phyloP scores from a whole-genome alignment of 768 basidiomycete species.

The Pleurotus tuoliensis region DNA sequence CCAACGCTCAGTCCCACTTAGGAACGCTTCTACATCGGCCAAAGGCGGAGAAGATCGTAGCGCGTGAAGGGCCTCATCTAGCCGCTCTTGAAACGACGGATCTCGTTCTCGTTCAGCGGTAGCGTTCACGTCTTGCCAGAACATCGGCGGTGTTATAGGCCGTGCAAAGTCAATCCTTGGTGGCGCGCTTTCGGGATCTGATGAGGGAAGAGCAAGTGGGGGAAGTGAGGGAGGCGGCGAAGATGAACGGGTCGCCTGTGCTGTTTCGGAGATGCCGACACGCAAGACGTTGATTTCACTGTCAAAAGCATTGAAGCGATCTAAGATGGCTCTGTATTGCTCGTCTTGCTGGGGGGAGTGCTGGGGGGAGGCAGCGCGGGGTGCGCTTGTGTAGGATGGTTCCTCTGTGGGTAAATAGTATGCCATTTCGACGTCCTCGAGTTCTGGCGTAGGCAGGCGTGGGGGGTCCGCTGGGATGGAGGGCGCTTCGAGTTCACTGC shows the following conservation, averaged over 20 bases:
- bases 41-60: constrained; percentile 27
- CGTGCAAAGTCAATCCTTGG: neutral
- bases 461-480: constrained; percentile 24
- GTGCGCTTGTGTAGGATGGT: constrained; percentile 9
- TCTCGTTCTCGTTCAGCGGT: constrained; percentile 7
- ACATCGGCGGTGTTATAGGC: neutral
- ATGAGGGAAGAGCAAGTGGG: constrained; percentile 19
- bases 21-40: neutral
- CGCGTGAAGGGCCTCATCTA: constrained; percentile 30
- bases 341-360: constrained; percentile 24
- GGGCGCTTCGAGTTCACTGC: neutral
- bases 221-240: constrained; percentile 32
- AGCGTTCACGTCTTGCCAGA: neutral
- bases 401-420: constrained; percentile 29
- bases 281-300: constrained; percentile 47
- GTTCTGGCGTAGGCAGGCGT: constrained; percentile 38
- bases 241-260: constrained; percentile 15
- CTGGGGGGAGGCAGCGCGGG: neutral
- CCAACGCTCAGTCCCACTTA: too few species aligned
- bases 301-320: constrained; percentile 53
- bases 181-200: constrained; percentile 1
- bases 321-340: constrained; percentile 38
- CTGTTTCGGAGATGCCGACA: constrained; percentile 26
- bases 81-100: constrained; percentile 25
- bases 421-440: constrained; percentile 51